Evolutionary conservation across 2,329 filamentous ascomycete species (phyloP).

Genomic region (Penicillium sp.): DNA sequence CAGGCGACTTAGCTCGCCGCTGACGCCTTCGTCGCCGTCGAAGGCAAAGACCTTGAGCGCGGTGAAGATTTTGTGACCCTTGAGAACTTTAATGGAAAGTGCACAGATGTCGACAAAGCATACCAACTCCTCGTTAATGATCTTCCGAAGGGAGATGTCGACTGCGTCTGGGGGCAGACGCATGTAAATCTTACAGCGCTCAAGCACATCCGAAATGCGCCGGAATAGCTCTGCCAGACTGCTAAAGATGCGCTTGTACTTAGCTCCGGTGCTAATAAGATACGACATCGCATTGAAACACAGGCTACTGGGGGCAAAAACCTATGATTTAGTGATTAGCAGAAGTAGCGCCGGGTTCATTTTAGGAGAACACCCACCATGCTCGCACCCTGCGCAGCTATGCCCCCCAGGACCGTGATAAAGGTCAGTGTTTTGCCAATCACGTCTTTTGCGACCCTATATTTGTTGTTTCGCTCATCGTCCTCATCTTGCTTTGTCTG

Average conservation of each 20-base stretch:
- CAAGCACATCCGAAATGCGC: neutral
- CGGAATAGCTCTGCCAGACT: slow-evolving; percentile 9
- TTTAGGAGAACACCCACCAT: slow-evolving; percentile 27
- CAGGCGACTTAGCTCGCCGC: neutral
- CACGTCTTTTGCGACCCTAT: neutral
- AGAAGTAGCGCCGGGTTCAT: too few species aligned
- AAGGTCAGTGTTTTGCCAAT: neutral
- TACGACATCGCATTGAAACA: slow-evolving; percentile 33
- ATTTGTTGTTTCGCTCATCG: neutral
- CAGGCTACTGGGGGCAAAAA: slow-evolving; percentile 28
- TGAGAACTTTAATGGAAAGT: neutral
- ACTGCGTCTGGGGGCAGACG: neutral
- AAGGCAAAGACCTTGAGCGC: neutral
- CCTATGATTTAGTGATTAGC: too few species aligned
- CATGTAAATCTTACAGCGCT: neutral
- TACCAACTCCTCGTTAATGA: neutral
- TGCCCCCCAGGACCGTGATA: slow-evolving; percentile 14
- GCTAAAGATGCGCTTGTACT: slow-evolving; percentile 31
- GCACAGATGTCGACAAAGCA: slow-evolving; percentile 1
- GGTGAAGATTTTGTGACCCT: neutral
- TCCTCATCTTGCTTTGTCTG: neutral
- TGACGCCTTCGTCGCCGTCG: neutral
- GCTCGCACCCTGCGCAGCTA: slow-evolving; percentile 26
- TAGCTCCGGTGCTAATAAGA: slow-evolving; percentile 27
- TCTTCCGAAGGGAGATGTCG: neutral